Percentiles rank a stretch among this genome's conserved stretches.
phyloP scores from a whole-genome alignment of 495 filamentous ascomycete genomes.

The Amorphotheca resinae region DNA sequence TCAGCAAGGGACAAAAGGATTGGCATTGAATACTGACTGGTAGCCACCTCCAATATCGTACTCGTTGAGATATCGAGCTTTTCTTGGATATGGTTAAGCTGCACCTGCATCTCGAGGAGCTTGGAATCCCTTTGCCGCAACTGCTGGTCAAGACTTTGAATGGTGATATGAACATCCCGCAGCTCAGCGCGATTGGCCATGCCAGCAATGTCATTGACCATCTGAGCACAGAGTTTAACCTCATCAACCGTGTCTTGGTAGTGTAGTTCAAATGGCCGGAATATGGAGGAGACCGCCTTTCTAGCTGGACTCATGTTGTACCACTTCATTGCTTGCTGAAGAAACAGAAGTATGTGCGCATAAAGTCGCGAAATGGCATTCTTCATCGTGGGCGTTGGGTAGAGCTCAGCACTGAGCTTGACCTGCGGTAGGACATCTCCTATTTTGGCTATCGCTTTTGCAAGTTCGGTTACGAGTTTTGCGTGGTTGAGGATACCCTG shows the following conservation, averaged over 20 bases:
- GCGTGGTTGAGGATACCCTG: constrained; percentile 5
- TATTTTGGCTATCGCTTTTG: constrained; percentile 4
- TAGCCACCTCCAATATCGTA: neutral
- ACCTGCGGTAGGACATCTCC: neutral
- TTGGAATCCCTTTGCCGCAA: neutral
- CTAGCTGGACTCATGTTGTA: neutral
- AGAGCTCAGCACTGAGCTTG: constrained; percentile 1
- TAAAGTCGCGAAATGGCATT: constrained; percentile 3
- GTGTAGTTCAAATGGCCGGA: constrained; percentile 2
- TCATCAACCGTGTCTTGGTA: constrained; percentile 2
- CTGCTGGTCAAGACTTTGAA: neutral
- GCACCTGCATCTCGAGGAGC: neutral
- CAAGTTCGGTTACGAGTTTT: constrained; percentile 6
- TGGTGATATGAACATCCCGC: constrained; percentile 3
- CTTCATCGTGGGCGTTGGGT: constrained; percentile 6
- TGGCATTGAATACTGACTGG: neutral
- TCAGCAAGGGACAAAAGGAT: neutral
- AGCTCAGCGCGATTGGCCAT: neutral
- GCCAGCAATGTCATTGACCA: neutral
- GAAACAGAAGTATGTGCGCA: constrained; percentile 7
- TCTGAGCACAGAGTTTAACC: constrained; percentile 2
- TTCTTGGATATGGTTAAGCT: neutral
- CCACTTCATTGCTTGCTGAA: constrained; percentile 5
- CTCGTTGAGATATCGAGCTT: neutral
- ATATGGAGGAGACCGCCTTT: neutral